A percentile compares a stretch with the other conserved stretches of the same genome.
Conservation (phyloP, 805 yeast genomes). For the Zygosaccharomyces rouxii region DNA sequence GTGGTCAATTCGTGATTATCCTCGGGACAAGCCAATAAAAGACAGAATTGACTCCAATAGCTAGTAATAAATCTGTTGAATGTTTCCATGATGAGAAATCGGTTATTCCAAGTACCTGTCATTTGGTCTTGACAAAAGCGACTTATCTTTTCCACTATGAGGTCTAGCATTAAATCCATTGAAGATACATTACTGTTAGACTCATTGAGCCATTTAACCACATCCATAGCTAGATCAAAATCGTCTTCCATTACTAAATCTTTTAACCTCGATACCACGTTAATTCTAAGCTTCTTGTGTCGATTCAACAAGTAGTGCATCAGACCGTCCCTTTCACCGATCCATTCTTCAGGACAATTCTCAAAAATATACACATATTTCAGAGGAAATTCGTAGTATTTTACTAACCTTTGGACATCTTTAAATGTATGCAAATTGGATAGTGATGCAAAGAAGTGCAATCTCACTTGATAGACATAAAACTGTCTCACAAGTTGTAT, state of each 20-base stretch:
- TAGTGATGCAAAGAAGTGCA: conserved; percentile 22
- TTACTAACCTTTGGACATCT: conserved; percentile 23
- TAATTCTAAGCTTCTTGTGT: conserved; percentile 13
- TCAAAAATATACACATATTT: conserved; percentile 15
- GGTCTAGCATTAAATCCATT: conserved; percentile 21
- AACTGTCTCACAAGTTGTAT: conserved; percentile 16
- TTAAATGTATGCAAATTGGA: conserved; percentile 17
- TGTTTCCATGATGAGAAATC: conserved; percentile 26
- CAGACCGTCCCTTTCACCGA: conserved; percentile 19
- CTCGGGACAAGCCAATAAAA: conserved; percentile 22
- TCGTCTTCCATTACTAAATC: conserved; percentile 26
- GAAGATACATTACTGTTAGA: conserved; percentile 17
- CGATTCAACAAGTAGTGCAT: conserved; percentile 27
- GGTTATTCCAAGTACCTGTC: conserved; percentile 17
- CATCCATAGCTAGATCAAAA: conserved; percentile 20
- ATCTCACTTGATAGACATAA: conserved; percentile 22
- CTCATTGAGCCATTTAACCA: conserved; percentile 26
- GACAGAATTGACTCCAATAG: conserved; percentile 27
- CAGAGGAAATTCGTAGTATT: conserved; percentile 25
- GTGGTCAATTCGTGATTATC: conserved; percentile 29
- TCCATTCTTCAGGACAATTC: conserved; percentile 16
- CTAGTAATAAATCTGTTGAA: conserved; percentile 26
- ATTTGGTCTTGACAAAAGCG: conserved; percentile 20
- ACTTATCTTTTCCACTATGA: conserved; percentile 19
- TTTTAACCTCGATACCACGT: conserved; percentile 13